These are phyloP conservation scores for Phyllostachys edulis DNA, from an alignment of 176 grass and related monocot species.

Conservation along the genomic window DNA sequence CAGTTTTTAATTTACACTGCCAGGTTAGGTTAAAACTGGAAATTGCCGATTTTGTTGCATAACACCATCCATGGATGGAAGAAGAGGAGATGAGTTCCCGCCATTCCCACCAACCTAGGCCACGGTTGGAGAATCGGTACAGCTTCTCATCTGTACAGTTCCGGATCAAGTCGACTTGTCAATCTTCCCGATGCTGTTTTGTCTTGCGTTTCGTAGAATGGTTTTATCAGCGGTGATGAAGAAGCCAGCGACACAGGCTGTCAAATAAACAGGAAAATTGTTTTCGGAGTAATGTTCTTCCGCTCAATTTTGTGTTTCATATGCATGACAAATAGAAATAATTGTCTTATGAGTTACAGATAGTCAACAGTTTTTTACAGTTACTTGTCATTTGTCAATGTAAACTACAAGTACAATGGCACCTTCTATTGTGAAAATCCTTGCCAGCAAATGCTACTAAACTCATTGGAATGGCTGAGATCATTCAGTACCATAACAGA, in stretches of 20 bases:
- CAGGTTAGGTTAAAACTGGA: neutral
- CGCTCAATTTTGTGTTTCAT: neutral
- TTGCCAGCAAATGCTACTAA: neutral
- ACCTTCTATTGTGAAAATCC: neutral
- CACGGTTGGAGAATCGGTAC: neutral
- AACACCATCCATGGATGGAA: neutral
- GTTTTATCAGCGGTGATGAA: conserved; percentile 83
- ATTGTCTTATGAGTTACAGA: neutral
- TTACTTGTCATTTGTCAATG: neutral
- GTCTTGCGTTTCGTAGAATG: conserved; percentile 70
- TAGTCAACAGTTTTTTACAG: neutral
- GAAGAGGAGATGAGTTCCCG: neutral
- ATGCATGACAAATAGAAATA: neutral
- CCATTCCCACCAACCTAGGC: neutral
- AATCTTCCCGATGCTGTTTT: conserved; percentile 71
- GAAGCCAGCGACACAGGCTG: conserved; percentile 85
- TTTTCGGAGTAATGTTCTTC: neutral
- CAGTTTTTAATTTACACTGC: conserved; percentile 9
- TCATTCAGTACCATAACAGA: neutral
- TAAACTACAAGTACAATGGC: neutral
- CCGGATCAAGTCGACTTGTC: conserved; percentile 53
- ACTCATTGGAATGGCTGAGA: neutral
- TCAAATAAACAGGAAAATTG: conserved; percentile 14
- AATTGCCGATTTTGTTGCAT: neutral
- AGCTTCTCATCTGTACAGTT: neutral